Conservation (phyloP, 2,329 filamentous ascomycete species). For the Beauveria rudraprayagi region DNA sequence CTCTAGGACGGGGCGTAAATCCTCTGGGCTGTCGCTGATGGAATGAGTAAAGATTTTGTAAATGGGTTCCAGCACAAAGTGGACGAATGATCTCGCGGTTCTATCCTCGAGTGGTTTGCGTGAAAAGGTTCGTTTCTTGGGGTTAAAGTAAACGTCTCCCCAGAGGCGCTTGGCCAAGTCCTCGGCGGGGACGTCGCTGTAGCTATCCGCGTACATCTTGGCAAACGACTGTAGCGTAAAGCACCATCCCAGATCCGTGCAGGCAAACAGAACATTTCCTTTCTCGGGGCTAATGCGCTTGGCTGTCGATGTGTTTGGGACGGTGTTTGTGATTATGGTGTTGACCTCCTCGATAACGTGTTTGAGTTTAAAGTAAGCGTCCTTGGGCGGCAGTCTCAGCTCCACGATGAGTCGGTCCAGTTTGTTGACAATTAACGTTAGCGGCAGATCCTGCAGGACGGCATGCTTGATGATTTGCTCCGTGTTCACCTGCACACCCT, state of each 20-base stretch:
- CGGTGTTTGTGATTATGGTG: constrained; percentile 80
- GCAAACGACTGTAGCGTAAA: constrained; percentile 92
- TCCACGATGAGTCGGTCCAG: constrained; percentile 93
- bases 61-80: constrained; percentile 91
- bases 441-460: constrained; percentile 77
- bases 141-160: constrained; percentile 97
- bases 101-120: constrained; percentile 75
- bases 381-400: constrained; percentile 84
- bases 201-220: constrained; percentile 90
- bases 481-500: constrained; percentile 97
- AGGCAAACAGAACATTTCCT: constrained; percentile 96
- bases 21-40: constrained; percentile 80
- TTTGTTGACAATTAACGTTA: constrained; percentile 93
- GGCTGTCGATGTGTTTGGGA: constrained; percentile 71
- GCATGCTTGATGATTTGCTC: constrained; percentile 97
- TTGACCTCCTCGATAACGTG: constrained; percentile 99
- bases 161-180: constrained; percentile 83
- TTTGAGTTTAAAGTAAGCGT: constrained; percentile 98
- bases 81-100: constrained; percentile 79
- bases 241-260: constrained; percentile 90
- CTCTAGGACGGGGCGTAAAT: constrained; percentile 70
- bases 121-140: constrained; percentile 81
- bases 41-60: constrained; percentile 97
- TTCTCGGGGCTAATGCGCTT: constrained; percentile 87
- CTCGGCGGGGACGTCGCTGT: constrained; percentile 68